Conservation (phyloP, 148 eudicot species). For the Cornus florida region DNA sequence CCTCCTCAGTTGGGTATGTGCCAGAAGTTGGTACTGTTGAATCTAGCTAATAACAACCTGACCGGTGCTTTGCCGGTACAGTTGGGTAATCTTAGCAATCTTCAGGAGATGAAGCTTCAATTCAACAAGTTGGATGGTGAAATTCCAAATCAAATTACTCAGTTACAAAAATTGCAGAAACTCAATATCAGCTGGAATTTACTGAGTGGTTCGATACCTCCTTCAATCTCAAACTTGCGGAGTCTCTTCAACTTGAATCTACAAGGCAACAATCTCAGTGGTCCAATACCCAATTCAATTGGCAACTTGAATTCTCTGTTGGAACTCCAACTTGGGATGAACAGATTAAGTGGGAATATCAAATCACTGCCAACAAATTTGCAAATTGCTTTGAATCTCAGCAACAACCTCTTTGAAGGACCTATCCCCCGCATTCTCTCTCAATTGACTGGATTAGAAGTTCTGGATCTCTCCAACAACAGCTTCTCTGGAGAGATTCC, state of each 20-base stretch:
- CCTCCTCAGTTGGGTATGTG: constrained; percentile 58
- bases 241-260: constrained; percentile 58
- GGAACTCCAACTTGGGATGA: constrained; percentile 71
- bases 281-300: constrained; percentile 50
- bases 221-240: constrained; percentile 44
- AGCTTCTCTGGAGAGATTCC: constrained; percentile 63
- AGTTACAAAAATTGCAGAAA: constrained; percentile 36
- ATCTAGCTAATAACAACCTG: constrained; percentile 55
- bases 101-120: constrained; percentile 64
- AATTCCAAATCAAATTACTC: constrained; percentile 52
- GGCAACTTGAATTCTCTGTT: constrained; percentile 34
- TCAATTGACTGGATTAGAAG: constrained; percentile 35
- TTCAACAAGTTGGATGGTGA: constrained; percentile 48
- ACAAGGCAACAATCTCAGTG: constrained; percentile 58
- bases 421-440: constrained; percentile 43
- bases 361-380: constrained; percentile 45
- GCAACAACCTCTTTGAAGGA: constrained; percentile 61
- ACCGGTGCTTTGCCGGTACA: constrained; percentile 45
- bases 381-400: constrained; percentile 70
- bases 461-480: constrained; percentile 79
- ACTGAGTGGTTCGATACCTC: constrained; percentile 59
- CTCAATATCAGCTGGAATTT: constrained; percentile 67
- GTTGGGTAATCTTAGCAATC: constrained; percentile 46
- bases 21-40: constrained; percentile 46
- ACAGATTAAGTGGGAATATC: constrained; percentile 56